Conservation (phyloP, 2,329 filamentous ascomycete genomes). For the Amesomyces nigricolor region DNA sequence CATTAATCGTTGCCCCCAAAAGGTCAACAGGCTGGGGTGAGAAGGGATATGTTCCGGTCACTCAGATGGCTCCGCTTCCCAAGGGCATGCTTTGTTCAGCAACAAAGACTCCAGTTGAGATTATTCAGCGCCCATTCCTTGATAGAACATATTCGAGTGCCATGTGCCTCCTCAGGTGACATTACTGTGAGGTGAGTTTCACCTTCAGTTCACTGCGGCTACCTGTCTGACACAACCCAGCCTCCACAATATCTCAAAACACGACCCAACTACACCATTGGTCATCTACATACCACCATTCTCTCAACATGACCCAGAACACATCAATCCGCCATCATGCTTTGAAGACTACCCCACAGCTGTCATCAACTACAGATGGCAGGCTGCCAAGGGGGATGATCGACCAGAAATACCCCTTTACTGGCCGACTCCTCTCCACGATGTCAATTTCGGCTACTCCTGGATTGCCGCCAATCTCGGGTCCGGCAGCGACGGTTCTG, state of each 20-base stretch:
- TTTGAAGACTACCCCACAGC: slow-evolving; percentile 42
- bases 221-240: slow-evolving; percentile 32
- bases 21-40: too few relatives aligned
- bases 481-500: neutral
- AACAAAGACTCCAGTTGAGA: too few relatives aligned
- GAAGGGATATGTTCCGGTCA: too few relatives aligned
- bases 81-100: too few relatives aligned
- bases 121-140: slow-evolving; percentile 14
- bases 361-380: slow-evolving; percentile 57
- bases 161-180: slow-evolving; percentile 44
- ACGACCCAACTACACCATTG: slow-evolving; percentile 39
- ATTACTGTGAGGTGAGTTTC: slow-evolving; percentile 46
- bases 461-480: slow-evolving; percentile 45
- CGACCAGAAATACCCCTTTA: slow-evolving; percentile 27
- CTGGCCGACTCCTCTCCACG: slow-evolving; percentile 56
- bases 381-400: slow-evolving; percentile 1
- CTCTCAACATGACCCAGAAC: slow-evolving; percentile 30
- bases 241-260: slow-evolving; percentile 42
- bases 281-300: slow-evolving; percentile 52
- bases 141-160: slow-evolving; percentile 41
- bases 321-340: slow-evolving; percentile 32
- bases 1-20: too few relatives aligned
- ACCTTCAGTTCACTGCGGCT: neutral
- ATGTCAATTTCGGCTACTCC: slow-evolving; percentile 48
- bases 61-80: too few relatives aligned